Evolutionary conservation across 805 yeast genomes (phyloP).

Genomic region (Saccharomycopsis sp.): DNA sequence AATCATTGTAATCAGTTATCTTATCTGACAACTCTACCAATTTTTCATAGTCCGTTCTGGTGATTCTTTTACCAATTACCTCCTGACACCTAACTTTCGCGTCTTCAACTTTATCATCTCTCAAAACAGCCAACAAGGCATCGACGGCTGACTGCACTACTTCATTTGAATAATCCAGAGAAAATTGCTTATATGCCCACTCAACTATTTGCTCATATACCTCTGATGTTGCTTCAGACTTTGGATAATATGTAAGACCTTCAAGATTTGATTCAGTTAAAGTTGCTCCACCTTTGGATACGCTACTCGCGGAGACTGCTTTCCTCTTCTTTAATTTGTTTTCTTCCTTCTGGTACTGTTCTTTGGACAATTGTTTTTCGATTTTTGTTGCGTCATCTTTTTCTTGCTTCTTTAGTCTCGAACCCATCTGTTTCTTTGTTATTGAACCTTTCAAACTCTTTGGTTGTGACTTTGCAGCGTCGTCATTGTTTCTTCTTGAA

Average conservation of each 20-base stretch:
- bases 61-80: not conserved
- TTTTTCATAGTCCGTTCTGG: slow-evolving; percentile 18
- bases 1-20: slow-evolving; percentile 42
- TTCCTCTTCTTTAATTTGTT: slow-evolving; percentile 22
- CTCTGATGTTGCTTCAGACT: slow-evolving; percentile 42
- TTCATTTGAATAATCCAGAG: slow-evolving; percentile 53
- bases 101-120: slow-evolving; percentile 38
- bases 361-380: slow-evolving; percentile 22
- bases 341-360: slow-evolving; percentile 22
- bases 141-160: slow-evolving; percentile 68
- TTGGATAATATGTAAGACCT: slow-evolving; percentile 56
- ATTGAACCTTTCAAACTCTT: slow-evolving; percentile 65
- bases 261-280: slow-evolving; percentile 32
- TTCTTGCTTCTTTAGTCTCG: slow-evolving; percentile 28
- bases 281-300: slow-evolving; percentile 18
- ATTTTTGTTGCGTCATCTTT: slow-evolving; percentile 23
- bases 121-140: slow-evolving; percentile 47
- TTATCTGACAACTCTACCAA: slow-evolving; percentile 37
- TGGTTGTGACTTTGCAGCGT: slow-evolving; percentile 56
- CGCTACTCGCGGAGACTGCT: no score
- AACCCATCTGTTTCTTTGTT: slow-evolving; percentile 65
- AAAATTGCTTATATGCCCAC: slow-evolving; percentile 28
- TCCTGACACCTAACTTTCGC: slow-evolving; percentile 35
- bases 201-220: slow-evolving; percentile 37
- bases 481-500: slow-evolving; percentile 36